phyloP scores from a whole-genome alignment of 2,329 filamentous ascomycete species.

The Berkeleyomyces basicola region DNA sequence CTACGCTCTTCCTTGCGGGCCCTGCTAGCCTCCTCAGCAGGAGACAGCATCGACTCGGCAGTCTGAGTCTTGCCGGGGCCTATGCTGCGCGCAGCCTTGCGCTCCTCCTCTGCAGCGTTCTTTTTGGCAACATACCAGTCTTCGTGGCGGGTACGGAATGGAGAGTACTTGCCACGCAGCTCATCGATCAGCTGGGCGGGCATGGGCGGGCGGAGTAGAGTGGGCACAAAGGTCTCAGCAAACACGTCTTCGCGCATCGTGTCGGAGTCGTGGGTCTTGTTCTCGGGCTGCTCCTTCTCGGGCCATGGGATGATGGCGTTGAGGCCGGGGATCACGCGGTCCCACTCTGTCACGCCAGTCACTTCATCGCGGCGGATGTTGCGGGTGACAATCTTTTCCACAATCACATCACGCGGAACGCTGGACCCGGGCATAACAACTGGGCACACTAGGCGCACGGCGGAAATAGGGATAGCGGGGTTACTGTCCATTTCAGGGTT shows the following conservation, averaged over 20 bases:
- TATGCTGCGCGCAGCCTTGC: conserved; percentile 21
- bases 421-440: conserved; percentile 50
- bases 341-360: conserved; percentile 28
- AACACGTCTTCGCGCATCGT: conserved; percentile 65
- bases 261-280: conserved; percentile 44
- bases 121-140: conserved; percentile 51
- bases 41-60: conserved; percentile 32
- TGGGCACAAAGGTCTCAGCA: conserved; percentile 59
- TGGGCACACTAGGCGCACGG: conserved; percentile 69
- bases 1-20: conserved; percentile 34
- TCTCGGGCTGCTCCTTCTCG: conserved; percentile 35
- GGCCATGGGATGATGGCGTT: conserved; percentile 68
- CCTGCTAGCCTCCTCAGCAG: conserved; percentile 42
- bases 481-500: conserved; percentile 25
- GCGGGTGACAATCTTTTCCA: conserved; percentile 48
- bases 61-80: conserved; percentile 18
- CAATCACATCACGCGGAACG: conserved; percentile 53
- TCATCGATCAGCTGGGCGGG: conserved; percentile 67
- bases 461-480: conserved; percentile 46
- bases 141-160: conserved; percentile 68
- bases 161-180: conserved; percentile 66
- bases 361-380: conserved; percentile 27
- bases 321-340: conserved; percentile 50
- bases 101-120: conserved; percentile 37
- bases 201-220: conserved; percentile 60